Evolutionary conservation across 2,329 filamentous ascomycete species (phyloP), one percentile per base, ranked within the genome.

Genomic region (Endocalyx cinctus): DNA sequence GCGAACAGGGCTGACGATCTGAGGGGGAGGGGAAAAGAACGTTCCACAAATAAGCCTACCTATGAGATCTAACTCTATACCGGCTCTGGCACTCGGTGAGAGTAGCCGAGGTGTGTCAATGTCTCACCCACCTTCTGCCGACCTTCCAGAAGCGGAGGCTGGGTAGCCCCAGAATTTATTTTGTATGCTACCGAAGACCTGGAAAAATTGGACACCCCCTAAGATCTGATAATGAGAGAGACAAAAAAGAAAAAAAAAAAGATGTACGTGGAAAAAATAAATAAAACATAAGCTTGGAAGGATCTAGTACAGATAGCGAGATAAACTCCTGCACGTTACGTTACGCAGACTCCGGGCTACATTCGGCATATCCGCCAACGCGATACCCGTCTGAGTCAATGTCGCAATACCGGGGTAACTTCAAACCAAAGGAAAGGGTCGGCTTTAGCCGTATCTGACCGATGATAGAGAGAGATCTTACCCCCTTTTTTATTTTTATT

Each of bases 71-170:
- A 34, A 32, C n/a, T 26, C 38, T 41, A 42, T 35, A 27, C 43
- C 39, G 39, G 41, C 43, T 48, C 43, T 41, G 46, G 38, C 35
- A 40, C 41, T 49, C 46, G 46, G 46, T 49, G 46, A 49, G 46
- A 34, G 40, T 19, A 39, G 42, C 44, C 45, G 45, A 47, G 35
- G 17, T 12, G 33, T 27, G 25, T 28, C 35, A 25, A 42, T 42
- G 35, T 31, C 31, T 35, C 38, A 37, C 39, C 44, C 43, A 45
- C 45, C 43, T 46, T 46, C 43, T 46, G 39, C 45, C 43, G 46
- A 49, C 46, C 45, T 49, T 49, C 46, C 46, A 47, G 45, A 49
- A 47, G 37, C 35, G 46, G 46, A 26, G 34, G 32, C 18, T n/a
- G 30, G 27, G 34, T 32, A 38, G 32, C 42, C 39, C 37, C 35